Conservation (phyloP, 371 early-diverging fungal species). For the Lichtheimia ramosa region DNA sequence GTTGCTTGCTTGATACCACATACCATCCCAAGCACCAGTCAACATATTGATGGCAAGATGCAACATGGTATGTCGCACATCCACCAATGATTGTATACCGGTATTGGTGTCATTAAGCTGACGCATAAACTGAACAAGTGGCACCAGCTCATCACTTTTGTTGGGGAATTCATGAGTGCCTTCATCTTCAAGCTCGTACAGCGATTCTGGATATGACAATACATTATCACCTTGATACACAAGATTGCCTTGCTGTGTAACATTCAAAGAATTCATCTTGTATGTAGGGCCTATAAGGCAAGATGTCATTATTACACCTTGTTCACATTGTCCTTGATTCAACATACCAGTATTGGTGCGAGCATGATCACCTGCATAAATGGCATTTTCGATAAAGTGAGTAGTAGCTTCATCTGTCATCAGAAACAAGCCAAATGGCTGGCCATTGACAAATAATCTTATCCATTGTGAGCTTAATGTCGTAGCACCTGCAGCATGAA, state of each 20-base stretch:
- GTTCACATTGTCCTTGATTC: background rate
- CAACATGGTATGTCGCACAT: constrained; percentile 38
- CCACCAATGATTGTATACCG: constrained; percentile 28
- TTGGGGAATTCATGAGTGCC: constrained; percentile 9
- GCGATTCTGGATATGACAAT: constrained; percentile 25
- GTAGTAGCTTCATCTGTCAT: constrained; percentile 58
- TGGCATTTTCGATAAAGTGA: constrained; percentile 40
- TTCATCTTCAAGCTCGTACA: constrained; percentile 38
- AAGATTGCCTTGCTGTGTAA: constrained; percentile 29
- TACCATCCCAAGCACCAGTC: constrained; percentile 51
- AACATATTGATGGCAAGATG: constrained; percentile 49
- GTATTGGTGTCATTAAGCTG: constrained; percentile 23
- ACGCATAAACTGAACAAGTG: constrained; percentile 26
- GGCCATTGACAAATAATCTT: constrained; percentile 53
- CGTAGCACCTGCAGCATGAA: constrained; percentile 54
- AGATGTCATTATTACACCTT: constrained; percentile 2
- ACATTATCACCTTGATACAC: constrained; percentile 35
- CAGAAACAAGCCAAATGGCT: constrained; percentile 53
- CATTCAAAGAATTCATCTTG: constrained; percentile 37
- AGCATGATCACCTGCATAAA: constrained; percentile 33
- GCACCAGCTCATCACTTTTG: constrained; percentile 18
- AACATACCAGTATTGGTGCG: constrained; percentile 27
- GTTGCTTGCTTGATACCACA: constrained; percentile 48
- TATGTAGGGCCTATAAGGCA: constrained; percentile 18
- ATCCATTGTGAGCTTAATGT: constrained; percentile 50